Conservation (phyloP, 2,329 filamentous ascomycete species). For the Colletotrichum tropicicola region DNA sequence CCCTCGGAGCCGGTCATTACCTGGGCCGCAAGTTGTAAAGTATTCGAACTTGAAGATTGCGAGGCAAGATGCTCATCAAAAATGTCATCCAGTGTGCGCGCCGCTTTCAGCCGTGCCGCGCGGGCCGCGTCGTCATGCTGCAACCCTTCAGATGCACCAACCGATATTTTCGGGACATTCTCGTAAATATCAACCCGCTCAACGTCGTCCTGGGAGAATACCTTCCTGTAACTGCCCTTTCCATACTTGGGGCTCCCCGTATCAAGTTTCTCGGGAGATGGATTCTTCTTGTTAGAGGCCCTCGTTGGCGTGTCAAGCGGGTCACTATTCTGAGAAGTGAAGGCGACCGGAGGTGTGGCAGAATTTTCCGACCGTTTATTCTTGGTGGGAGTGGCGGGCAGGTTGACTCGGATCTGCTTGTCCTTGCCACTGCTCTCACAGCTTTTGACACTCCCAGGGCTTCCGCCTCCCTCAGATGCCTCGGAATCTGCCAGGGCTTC, state of each 20-base stretch:
- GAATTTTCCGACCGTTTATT: background rate
- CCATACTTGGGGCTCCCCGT: background rate
- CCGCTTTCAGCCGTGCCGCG: too few species aligned
- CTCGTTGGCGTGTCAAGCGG: background rate
- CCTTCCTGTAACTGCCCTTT: conserved; percentile 1
- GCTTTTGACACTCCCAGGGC: background rate
- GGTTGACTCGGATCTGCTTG: conserved; percentile 9
- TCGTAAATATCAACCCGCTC: background rate
- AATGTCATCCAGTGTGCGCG: too few species aligned
- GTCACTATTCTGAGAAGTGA: background rate
- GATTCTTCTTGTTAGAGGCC: background rate
- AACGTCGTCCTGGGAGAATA: background rate
- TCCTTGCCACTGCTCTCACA: background rate
- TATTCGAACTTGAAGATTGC: background rate
- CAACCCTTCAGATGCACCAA: too few species aligned
- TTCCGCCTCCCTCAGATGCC: background rate
- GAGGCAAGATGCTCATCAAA: background rate
- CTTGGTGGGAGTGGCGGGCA: conserved; percentile 12
- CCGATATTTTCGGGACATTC: background rate
- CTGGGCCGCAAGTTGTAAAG: too few species aligned
- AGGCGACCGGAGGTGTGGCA: background rate
- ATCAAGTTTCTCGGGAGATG: background rate
- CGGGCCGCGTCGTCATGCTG: too few species aligned
- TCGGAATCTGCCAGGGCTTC: conserved; percentile 33
- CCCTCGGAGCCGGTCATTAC: background rate